These are phyloP conservation scores for Quercus glauca DNA, from an alignment of 306 rosid species.

Conservation along the genomic window DNA sequence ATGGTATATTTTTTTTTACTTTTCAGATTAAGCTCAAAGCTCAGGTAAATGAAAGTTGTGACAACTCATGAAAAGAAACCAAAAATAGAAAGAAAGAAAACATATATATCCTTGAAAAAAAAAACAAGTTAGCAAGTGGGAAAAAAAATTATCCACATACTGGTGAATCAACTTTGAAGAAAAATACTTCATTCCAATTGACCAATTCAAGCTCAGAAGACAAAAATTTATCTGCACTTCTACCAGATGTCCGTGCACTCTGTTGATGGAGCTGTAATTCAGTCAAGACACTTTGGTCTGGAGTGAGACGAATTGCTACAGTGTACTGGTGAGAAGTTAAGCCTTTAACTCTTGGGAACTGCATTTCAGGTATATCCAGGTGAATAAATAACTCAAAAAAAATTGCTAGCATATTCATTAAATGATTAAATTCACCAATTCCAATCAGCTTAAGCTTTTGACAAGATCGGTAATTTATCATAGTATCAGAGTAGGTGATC, in stretches of 20 bases:
- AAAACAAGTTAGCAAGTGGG: background rate
- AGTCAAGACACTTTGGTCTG: conserved; percentile 37
- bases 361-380: conserved; percentile 27
- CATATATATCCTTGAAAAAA: conserved; percentile 1
- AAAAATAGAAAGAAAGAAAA: background rate
- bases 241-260: conserved; percentile 89
- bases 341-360: conserved; percentile 70
- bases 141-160: conserved; percentile 41
- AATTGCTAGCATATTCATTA: too few species aligned
- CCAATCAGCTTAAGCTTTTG: too few species aligned
- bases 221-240: conserved; percentile 43
- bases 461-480: too few species aligned
- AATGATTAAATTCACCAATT: too few species aligned
- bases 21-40: background rate
- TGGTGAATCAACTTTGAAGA: conserved; percentile 86
- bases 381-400: conserved; percentile 1
- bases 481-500: too few species aligned
- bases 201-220: conserved; percentile 65
- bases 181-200: conserved; percentile 91
- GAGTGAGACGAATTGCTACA: conserved; percentile 70
- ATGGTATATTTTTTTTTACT: background rate
- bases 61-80: background rate
- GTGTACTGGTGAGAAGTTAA: conserved; percentile 67
- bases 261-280: conserved; percentile 62
- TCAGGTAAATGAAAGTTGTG: background rate